Percentiles rank a stretch among this genome's conserved stretches.
Conservation (phyloP, 495 filamentous ascomycete species). For the Annulohypoxylon bovei region DNA sequence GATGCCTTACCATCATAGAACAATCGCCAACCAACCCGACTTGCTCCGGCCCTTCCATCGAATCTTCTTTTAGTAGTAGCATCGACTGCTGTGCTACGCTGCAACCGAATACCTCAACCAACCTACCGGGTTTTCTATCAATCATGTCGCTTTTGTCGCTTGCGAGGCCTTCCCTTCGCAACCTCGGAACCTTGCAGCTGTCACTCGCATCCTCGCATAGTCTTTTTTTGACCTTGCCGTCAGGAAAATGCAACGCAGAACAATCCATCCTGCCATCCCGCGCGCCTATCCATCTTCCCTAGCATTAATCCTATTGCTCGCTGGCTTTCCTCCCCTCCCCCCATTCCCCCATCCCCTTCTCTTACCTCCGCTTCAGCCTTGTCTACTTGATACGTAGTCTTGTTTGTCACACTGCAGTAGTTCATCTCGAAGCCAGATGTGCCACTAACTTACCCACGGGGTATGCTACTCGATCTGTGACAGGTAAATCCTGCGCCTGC, state of each 20-base stretch:
- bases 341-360: neutral
- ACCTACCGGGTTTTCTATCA: slow-evolving; percentile 36
- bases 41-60: slow-evolving; percentile 39
- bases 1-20: slow-evolving; percentile 34
- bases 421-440: slow-evolving; percentile 38
- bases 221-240: neutral
- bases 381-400: slow-evolving; percentile 38
- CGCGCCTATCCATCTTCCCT: slow-evolving; percentile 24
- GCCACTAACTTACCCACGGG: slow-evolving; percentile 22
- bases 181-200: slow-evolving; percentile 26
- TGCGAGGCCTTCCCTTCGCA: slow-evolving; percentile 6
- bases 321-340: slow-evolving; percentile 1
- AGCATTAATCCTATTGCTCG: slow-evolving; percentile 4
- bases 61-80: slow-evolving; percentile 18
- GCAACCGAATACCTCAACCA: slow-evolving; percentile 34
- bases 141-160: slow-evolving; percentile 8
- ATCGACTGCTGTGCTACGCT: slow-evolving; percentile 33
- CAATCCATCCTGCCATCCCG: slow-evolving; percentile 18
- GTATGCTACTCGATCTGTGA: slow-evolving; percentile 17
- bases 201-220: slow-evolving; percentile 26
- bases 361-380: slow-evolving; percentile 33
- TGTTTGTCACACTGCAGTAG: slow-evolving; percentile 42
- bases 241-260: slow-evolving; percentile 25
- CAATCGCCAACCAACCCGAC: slow-evolving; percentile 30
- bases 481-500: slow-evolving; percentile 17